Conservation (phyloP, 2,329 filamentous ascomycete species). For the Aschersonia sp. region DNA sequence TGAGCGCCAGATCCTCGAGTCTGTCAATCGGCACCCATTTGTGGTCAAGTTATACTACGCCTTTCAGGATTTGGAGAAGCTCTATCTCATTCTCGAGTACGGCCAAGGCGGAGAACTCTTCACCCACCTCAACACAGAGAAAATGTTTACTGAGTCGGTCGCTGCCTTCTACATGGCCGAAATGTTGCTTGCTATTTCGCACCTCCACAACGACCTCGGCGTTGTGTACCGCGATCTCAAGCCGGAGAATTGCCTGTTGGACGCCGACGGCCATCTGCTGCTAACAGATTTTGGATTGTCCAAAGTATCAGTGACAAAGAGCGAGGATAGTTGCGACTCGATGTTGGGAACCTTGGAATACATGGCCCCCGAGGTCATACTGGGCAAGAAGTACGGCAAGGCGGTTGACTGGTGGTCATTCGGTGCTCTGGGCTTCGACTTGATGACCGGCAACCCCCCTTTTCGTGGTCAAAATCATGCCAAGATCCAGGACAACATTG, state of each 20-base stretch:
- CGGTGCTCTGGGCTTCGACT: constrained; percentile 79
- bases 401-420: constrained; percentile 99
- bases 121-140: constrained; percentile 82
- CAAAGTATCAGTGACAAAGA: constrained; percentile 67
- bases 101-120: constrained; percentile 95
- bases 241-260: constrained; percentile 91
- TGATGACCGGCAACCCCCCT: constrained; percentile 83
- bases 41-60: constrained; percentile 97
- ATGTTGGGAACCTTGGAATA: constrained; percentile 94
- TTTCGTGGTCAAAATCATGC: constrained; percentile 84
- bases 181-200: constrained; percentile 86
- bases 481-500: constrained; percentile 91
- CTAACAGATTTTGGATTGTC: constrained; percentile 94
- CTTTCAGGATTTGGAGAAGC: constrained; percentile 94
- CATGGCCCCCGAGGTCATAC: constrained; percentile 94
- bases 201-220: constrained; percentile 81
- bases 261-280: constrained; percentile 80
- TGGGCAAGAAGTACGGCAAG: constrained; percentile 79
- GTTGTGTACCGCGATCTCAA: constrained; percentile 96
- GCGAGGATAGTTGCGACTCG: constrained; percentile 57
- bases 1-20: constrained; percentile 87
- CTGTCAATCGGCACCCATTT: constrained; percentile 90
- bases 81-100: constrained; percentile 95
- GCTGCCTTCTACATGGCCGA: constrained; percentile 98
- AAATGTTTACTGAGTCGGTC: constrained; percentile 84